phyloP scores from a whole-genome alignment of 1,284 basidiomycete species.

The Moniliella sp. region DNA sequence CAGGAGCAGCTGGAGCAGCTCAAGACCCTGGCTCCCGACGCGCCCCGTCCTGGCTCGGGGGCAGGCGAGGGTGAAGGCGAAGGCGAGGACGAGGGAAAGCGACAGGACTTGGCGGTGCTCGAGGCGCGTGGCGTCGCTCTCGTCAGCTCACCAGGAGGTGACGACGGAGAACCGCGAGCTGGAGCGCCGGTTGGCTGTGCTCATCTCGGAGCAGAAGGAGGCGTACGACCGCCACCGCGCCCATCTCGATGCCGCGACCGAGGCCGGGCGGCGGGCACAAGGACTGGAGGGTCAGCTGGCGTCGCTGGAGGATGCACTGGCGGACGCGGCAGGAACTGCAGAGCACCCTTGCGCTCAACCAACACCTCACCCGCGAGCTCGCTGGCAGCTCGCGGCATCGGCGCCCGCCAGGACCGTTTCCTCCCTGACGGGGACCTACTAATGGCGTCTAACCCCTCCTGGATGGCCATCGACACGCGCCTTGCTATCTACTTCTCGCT shows the following conservation, averaged over 20 bases:
- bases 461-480: neutral
- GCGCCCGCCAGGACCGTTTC: conserved; percentile 2
- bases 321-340: conserved; percentile 10
- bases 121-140: conserved; percentile 13
- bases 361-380: conserved; percentile 6
- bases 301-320: conserved; percentile 8
- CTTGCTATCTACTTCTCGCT: conserved; percentile 2
- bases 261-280: conserved; percentile 6
- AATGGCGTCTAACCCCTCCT: conserved; percentile 1
- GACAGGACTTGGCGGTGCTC: conserved; percentile 22
- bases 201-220: conserved; percentile 14
- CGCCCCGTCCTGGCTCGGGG: too few species aligned
- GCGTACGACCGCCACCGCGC: conserved; percentile 3
- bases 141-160: conserved; percentile 19
- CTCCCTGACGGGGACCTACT: conserved; percentile 1
- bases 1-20: conserved; percentile 6
- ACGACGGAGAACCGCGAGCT: conserved; percentile 22
- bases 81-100: neutral
- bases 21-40: too few species aligned
- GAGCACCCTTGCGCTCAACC: conserved; percentile 13
- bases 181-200: conserved; percentile 11
- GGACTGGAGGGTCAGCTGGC: conserved; percentile 16
- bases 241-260: conserved; percentile 1
- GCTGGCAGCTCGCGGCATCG: conserved; percentile 1
- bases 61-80: too few species aligned